Conservation (phyloP, 106 monocot genomes). For the Dioscorea zingiberensis region DNA sequence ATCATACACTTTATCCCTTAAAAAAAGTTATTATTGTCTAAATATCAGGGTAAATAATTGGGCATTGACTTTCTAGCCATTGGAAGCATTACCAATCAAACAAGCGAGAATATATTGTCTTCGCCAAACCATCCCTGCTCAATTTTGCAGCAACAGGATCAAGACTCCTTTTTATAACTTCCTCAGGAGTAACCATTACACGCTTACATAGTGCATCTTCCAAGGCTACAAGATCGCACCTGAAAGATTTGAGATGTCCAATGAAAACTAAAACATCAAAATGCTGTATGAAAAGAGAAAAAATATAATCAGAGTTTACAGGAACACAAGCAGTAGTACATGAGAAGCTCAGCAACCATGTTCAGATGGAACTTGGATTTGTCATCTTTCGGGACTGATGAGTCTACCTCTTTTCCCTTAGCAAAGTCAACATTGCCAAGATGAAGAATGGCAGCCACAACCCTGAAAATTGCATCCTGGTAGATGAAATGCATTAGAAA, state of each 20-base stretch:
- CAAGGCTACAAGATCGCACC: constrained; percentile 80
- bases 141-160: constrained; percentile 75
- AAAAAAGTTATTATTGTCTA: not conserved
- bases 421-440: constrained; percentile 90
- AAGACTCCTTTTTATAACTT: constrained; percentile 87
- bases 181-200: constrained; percentile 97
- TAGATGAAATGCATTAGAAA: constrained; percentile 8
- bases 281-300: not conserved
- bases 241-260: constrained; percentile 22
- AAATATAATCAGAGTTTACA: not conserved
- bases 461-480: constrained; percentile 98
- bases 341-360: constrained; percentile 84
- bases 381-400: constrained; percentile 90
- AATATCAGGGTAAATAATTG: too few relatives aligned
- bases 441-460: constrained; percentile 97
- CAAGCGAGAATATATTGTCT: constrained; percentile 86
- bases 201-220: constrained; percentile 96
- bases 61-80: too few relatives aligned
- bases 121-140: constrained; percentile 96
- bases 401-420: constrained; percentile 93
- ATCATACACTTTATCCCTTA: not conserved
- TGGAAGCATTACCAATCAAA: constrained; percentile 84
- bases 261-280: too few relatives aligned
- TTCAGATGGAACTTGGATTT: constrained; percentile 92
- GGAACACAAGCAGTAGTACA: constrained; percentile 36